Evolutionary conservation across 2,329 filamentous ascomycete genomes (phyloP).

Genomic region (Fusarium mangiferae): DNA sequence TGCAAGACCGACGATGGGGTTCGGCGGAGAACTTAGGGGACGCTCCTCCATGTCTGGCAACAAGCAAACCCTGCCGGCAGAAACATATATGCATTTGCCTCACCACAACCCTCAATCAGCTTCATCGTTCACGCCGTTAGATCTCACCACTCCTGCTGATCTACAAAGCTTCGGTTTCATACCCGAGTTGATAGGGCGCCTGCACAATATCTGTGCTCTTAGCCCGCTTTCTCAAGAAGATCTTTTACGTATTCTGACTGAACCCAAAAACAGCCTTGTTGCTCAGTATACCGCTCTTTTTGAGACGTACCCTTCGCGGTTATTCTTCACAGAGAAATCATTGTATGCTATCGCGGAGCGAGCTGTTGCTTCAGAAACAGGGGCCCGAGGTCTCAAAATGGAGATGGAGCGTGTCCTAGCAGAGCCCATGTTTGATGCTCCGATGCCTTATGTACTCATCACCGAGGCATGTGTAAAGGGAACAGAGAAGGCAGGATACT

Average conservation of each 20-base stretch:
- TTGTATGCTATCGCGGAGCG: slow-evolving; percentile 82
- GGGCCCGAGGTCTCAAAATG: slow-evolving; percentile 81
- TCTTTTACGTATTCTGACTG: slow-evolving; percentile 88
- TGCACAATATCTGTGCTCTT: slow-evolving; percentile 89
- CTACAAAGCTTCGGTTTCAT: slow-evolving; percentile 91
- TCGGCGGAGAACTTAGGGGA: slow-evolving; percentile 83
- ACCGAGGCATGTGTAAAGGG: slow-evolving; percentile 75
- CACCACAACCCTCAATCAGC: slow-evolving; percentile 57
- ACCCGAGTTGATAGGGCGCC: slow-evolving; percentile 92
- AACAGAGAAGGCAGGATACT: slow-evolving; percentile 68
- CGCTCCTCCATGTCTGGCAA: slow-evolving; percentile 59
- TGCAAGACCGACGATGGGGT: slow-evolving; percentile 86
- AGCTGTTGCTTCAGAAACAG: slow-evolving; percentile 72
- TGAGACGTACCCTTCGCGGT: slow-evolving; percentile 78
- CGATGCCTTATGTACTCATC: slow-evolving; percentile 78
- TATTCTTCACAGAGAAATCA: slow-evolving; percentile 85
- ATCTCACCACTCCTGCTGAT: slow-evolving; percentile 79
- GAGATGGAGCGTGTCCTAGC: slow-evolving; percentile 82
- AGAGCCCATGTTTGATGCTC: slow-evolving; percentile 85
- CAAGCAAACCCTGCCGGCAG: slow-evolving; percentile 72
- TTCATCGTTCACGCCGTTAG: slow-evolving; percentile 66
- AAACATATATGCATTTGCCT: slow-evolving; percentile 66
- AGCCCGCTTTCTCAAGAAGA: slow-evolving; percentile 75
- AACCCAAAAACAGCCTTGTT: slow-evolving; percentile 88
- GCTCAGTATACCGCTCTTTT: slow-evolving; percentile 92